Evolutionary conservation across 805 yeast species (phyloP).

Genomic region (Kregervanrija pseudodelftensis): DNA sequence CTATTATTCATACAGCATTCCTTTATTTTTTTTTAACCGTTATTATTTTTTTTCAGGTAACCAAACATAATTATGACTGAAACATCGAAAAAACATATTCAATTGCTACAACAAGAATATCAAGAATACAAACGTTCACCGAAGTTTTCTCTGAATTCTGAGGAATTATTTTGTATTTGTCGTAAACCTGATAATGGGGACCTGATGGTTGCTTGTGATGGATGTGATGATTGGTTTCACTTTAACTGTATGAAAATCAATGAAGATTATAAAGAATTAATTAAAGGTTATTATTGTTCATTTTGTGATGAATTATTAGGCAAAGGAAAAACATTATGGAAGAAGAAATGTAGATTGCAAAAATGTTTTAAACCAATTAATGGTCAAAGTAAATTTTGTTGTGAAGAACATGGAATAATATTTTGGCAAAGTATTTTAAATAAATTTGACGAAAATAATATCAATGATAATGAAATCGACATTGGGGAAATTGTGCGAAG

Average conservation of each 20-base stretch:
- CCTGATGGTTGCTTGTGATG: constrained; percentile 91
- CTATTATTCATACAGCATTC: too few relatives aligned
- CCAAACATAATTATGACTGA: too few relatives aligned
- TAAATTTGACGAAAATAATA: constrained; percentile 11
- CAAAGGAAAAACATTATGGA: constrained; percentile 57
- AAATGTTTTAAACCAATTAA: constrained; percentile 50
- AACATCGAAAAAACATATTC: constrained; percentile 1
- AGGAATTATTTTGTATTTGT: constrained; percentile 71
- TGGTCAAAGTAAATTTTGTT: constrained; percentile 63
- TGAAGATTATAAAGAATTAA: constrained; percentile 42
- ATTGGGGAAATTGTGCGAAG: constrained; percentile 2
- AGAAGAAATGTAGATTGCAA: constrained; percentile 61
- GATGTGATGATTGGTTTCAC: constrained; percentile 94
- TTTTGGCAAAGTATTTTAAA: constrained; percentile 31
- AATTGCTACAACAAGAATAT: constrained; percentile 23
- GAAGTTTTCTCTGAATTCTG: constrained; percentile 42
- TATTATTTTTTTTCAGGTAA: too few relatives aligned
- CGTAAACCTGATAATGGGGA: constrained; percentile 71
- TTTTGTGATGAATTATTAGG: constrained; percentile 49
- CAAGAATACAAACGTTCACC: constrained; percentile 24
- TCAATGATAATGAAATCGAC: constrained; percentile 8
- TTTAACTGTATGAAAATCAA: constrained; percentile 66
- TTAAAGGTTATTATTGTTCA: constrained; percentile 64
- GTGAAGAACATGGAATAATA: constrained; percentile 57
- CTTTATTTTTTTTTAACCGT: too few relatives aligned